Conservation (phyloP, 2,329 filamentous ascomycete species). For the Gyromitra esculenta region DNA sequence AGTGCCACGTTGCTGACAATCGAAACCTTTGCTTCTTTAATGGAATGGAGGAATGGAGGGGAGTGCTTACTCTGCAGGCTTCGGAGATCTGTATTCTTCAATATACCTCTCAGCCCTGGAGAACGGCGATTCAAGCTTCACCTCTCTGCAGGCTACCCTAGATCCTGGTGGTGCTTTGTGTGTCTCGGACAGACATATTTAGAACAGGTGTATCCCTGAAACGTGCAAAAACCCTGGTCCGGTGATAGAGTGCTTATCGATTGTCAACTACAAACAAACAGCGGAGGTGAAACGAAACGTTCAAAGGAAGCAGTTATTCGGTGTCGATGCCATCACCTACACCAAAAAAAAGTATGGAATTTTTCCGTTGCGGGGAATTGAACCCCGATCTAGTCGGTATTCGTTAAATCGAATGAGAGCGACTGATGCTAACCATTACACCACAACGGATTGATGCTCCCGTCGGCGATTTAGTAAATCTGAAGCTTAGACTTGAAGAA, state of each 20-base stretch:
- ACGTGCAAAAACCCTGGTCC: neutral
- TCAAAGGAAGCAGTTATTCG: neutral
- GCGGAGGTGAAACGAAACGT: neutral
- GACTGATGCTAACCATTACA: constrained; percentile 33
- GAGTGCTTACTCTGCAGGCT: too few species aligned
- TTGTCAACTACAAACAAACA: constrained; percentile 1
- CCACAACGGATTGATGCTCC: constrained; percentile 24
- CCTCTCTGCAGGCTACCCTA: neutral
- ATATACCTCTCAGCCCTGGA: too few species aligned
- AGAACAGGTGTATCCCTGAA: neutral
- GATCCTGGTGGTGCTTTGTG: neutral
- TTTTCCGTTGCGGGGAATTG: constrained; percentile 22
- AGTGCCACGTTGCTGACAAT: neutral
- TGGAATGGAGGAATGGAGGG: too few species aligned
- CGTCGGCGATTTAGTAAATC: neutral
- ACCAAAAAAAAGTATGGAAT: neutral
- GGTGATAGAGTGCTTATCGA: neutral
- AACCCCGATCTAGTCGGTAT: constrained; percentile 29
- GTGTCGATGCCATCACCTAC: neutral
- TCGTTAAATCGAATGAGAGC: neutral
- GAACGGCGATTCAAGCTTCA: neutral
- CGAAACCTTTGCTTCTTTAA: neutral
- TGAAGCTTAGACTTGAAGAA: neutral
- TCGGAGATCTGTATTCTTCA: too few species aligned
- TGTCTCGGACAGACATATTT: neutral